Evolutionary conservation across 73 alveolate species (phyloP).

Genomic region (Blepharisma stoltei): DNA sequence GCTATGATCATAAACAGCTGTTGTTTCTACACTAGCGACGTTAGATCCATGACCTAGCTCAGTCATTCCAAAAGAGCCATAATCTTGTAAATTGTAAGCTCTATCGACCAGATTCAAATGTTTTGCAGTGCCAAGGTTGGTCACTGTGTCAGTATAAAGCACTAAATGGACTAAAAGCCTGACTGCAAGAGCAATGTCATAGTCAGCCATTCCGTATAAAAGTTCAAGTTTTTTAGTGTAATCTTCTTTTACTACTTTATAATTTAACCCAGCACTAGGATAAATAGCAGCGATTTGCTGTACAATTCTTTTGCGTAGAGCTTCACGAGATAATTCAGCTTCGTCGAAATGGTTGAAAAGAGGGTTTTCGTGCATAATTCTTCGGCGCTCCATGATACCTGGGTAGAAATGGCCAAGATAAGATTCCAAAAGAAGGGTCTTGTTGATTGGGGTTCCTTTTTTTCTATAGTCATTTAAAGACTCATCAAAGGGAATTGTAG

Average conservation of each 20-base stretch:
- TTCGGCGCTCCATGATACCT: not conserved
- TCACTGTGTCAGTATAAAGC: not conserved
- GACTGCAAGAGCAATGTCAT: not conserved
- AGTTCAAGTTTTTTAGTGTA: not conserved
- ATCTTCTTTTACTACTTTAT: not conserved
- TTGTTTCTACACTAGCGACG: conserved; percentile 65
- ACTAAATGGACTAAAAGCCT: not conserved
- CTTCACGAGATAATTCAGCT: not conserved
- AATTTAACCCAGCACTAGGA: not conserved
- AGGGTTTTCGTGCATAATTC: not conserved
- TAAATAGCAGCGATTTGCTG: not conserved
- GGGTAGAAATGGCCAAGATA: not conserved
- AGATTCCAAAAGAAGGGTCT: not conserved
- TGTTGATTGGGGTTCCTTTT: not conserved
- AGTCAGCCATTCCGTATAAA: not conserved
- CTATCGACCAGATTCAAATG: not conserved
- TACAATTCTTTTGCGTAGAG: not conserved
- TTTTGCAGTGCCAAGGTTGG: not conserved
- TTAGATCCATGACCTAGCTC: conserved; percentile 91
- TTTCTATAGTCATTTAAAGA: not conserved
- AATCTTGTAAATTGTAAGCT: conserved; percentile 35
- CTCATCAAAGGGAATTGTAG: not conserved
- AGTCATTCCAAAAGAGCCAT: conserved; percentile 75
- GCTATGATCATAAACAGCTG: conserved; percentile 65
- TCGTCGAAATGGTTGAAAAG: not conserved